A percentile compares a stretch with the other conserved stretches of the same genome.
phyloP scores from a whole-genome alignment of 208 protist species.

The Phytomonas francai region DNA sequence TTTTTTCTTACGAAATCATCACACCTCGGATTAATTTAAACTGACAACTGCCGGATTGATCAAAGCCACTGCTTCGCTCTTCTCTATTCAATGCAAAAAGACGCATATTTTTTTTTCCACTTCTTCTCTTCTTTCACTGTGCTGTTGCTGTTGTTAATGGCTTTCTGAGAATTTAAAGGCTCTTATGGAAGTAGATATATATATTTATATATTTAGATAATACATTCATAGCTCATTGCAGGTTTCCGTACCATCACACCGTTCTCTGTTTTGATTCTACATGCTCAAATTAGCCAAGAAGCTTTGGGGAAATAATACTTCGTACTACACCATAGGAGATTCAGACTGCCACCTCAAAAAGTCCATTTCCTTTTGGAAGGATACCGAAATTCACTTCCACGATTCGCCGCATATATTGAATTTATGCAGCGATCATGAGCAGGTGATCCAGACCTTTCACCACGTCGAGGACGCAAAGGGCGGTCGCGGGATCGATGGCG shows the following conservation, averaged over 20 bases:
- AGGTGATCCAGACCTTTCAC: conserved; percentile 66
- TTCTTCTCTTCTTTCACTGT: conserved; percentile 10
- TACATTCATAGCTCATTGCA: conserved; percentile 7
- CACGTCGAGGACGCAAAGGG: conserved; percentile 95
- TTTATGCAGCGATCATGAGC: conserved; percentile 68
- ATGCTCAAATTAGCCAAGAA: conserved; percentile 8
- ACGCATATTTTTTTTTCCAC: neutral
- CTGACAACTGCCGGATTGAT: too few species aligned
- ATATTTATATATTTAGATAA: neutral
- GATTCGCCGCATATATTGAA: conserved; percentile 26
- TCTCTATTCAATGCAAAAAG: too few species aligned
- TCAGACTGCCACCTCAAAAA: conserved; percentile 8
- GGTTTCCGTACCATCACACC: conserved; percentile 11
- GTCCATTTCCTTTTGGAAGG: conserved; percentile 86
- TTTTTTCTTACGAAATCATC: too few species aligned
- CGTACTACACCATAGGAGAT: too few species aligned
- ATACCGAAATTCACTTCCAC: conserved; percentile 95
- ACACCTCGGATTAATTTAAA: too few species aligned
- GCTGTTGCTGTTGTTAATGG: neutral
- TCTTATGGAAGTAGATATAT: neutral
- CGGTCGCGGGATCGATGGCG: conserved; percentile 89
- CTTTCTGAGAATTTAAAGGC: neutral
- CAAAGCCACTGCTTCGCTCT: too few species aligned
- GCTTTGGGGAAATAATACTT: too few species aligned
- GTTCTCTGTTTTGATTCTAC: conserved; percentile 15